Conservation (phyloP, 2,329 filamentous ascomycete genomes). For the Trichoderma sp. region DNA sequence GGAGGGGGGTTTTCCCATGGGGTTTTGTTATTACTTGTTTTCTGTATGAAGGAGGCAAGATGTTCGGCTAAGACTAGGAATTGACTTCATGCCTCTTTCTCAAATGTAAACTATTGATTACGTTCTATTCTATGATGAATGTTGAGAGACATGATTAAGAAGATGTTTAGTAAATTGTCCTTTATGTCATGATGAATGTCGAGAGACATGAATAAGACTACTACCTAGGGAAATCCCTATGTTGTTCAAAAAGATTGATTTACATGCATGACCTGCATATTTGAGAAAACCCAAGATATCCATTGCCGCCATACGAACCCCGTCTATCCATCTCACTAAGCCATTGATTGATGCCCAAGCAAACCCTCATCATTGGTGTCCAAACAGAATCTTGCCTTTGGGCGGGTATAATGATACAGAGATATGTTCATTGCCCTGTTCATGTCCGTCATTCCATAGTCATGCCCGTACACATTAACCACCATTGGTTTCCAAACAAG, state of each 20-base stretch:
- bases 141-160: not conserved
- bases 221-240: too few species aligned
- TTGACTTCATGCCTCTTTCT: not conserved
- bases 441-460: not conserved
- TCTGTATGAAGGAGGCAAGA: not conserved
- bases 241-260: not conserved
- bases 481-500: not conserved
- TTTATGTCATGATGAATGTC: not conserved
- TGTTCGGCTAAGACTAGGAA: not conserved
- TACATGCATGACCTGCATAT: not conserved
- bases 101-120: not conserved
- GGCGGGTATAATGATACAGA: slow-evolving; percentile 20
- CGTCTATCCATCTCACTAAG: slow-evolving; percentile 11
- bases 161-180: not conserved
- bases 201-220: too few species aligned
- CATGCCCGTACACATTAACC: not conserved
- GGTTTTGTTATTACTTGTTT: not conserved
- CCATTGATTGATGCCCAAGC: not conserved
- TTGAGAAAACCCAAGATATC: not conserved
- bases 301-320: not conserved
- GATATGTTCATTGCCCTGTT: slow-evolving; percentile 5
- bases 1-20: not conserved
- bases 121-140: not conserved
- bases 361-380: not conserved
- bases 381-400: not conserved